A percentile compares a stretch with the other conserved stretches of the same genome.
Conservation (phyloP, 2,329 filamentous ascomycete genomes). For the Beauveria scarabaeidicola region DNA sequence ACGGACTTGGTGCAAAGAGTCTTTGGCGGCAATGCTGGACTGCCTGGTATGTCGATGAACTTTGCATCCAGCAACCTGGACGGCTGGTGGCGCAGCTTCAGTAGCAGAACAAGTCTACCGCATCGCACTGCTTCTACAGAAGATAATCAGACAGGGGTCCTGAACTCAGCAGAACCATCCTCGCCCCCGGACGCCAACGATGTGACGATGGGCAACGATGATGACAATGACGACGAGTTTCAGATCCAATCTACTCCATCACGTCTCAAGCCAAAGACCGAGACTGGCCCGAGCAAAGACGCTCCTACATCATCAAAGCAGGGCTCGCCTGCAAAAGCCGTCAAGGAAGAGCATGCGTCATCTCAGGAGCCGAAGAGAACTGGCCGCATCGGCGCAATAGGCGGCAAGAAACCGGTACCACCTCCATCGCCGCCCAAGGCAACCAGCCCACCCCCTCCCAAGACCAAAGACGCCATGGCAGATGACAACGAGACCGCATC, state of each 20-base stretch:
- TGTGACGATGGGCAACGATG: conserved; percentile 15
- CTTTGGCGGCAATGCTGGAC: conserved; percentile 30
- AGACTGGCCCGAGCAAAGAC: background rate
- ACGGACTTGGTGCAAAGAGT: conserved; percentile 31
- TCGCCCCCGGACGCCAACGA: background rate
- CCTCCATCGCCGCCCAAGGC: conserved; percentile 3
- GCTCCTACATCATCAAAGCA: background rate
- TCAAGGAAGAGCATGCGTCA: background rate
- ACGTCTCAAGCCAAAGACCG: conserved; percentile 22
- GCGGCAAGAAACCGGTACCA: conserved; percentile 24
- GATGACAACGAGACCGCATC: conserved; percentile 32
- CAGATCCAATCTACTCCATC: conserved; percentile 42
- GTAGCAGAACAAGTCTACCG: conserved; percentile 20
- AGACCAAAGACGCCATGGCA: conserved; percentile 7
- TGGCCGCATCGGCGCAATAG: conserved; percentile 28
- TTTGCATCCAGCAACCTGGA: conserved; percentile 29
- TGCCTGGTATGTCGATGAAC: conserved; percentile 21
- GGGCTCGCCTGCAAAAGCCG: conserved; percentile 4
- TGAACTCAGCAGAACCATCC: conserved; percentile 9
- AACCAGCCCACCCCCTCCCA: conserved; percentile 16
- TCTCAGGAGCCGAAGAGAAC: conserved; percentile 10
- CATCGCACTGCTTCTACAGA: conserved; percentile 1
- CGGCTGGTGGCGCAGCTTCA: conserved; percentile 42
- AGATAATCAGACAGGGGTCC: background rate
- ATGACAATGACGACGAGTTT: conserved; percentile 41